Conservation (phyloP, 208 protist species). For the Novymonas esmeraldas region DNA sequence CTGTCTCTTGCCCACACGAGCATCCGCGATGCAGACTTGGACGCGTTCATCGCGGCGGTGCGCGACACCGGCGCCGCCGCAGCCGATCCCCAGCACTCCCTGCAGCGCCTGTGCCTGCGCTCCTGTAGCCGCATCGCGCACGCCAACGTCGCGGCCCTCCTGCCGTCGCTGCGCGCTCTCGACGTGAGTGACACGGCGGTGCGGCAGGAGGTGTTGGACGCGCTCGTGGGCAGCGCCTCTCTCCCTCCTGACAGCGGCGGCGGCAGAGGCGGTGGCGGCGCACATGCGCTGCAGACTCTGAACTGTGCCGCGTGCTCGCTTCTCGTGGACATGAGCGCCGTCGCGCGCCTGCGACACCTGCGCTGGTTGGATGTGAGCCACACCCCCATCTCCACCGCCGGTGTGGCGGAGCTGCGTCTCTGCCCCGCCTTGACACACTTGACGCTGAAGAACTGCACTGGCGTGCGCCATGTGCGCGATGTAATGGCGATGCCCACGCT, state of each 20-base stretch:
- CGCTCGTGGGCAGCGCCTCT: neutral
- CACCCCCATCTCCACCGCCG: neutral
- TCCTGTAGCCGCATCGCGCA: conserved; percentile 1
- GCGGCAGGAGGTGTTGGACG: conserved; percentile 14
- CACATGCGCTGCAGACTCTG: neutral
- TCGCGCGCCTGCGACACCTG: conserved; percentile 1
- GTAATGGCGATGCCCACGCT: conserved; percentile 3
- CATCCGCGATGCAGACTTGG: conserved; percentile 10
- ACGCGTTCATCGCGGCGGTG: conserved; percentile 1
- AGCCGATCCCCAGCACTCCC: neutral
- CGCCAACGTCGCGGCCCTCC: neutral
- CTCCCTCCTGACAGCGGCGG: too few species aligned
- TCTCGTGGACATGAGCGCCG: neutral
- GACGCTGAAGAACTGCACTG: conserved; percentile 5
- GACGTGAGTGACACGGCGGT: conserved; percentile 19
- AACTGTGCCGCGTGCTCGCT: neutral
- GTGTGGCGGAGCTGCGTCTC: neutral
- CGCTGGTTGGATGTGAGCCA: conserved; percentile 1
- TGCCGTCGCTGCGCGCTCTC: conserved; percentile 4
- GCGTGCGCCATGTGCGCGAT: neutral
- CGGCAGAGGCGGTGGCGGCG: neutral
- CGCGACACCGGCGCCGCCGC: neutral
- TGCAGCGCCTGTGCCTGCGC: conserved; percentile 12
- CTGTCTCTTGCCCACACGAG: conserved; percentile 4
- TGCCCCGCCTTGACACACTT: conserved; percentile 2